These are phyloP conservation scores for Truncatella angustata DNA, from an alignment of 2,329 filamentous ascomycete genomes.

Conservation along the genomic window DNA sequence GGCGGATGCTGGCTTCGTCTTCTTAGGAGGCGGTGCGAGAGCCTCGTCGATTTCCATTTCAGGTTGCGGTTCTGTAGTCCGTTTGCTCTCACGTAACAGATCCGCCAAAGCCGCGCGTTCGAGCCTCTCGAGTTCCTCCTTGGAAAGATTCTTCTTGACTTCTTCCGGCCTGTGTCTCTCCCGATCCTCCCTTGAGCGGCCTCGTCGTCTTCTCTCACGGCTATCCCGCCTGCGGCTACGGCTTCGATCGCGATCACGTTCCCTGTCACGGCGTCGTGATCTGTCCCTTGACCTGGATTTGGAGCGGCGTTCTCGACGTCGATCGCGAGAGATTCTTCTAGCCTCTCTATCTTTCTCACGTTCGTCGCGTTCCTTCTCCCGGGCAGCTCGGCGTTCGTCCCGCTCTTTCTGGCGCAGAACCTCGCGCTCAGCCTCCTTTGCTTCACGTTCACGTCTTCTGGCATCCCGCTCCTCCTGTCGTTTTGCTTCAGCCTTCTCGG, in stretches of 20 bases:
- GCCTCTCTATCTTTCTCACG: constrained; percentile 34
- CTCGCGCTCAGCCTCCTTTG: constrained; percentile 33
- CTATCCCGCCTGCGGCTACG: constrained; percentile 31
- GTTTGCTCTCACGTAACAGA: constrained; percentile 57
- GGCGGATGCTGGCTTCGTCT: constrained; percentile 51
- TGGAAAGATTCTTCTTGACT: constrained; percentile 52
- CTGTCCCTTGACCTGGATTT: constrained; percentile 33
- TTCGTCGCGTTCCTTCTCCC: constrained; percentile 35
- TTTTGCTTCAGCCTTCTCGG: constrained; percentile 48
- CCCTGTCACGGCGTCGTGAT: constrained; percentile 27
- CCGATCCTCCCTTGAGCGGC: constrained; percentile 35
- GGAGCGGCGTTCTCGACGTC: constrained; percentile 33
- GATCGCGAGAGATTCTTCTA: constrained; percentile 28
- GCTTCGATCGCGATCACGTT: constrained; percentile 22
- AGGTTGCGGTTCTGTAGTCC: constrained; percentile 44
- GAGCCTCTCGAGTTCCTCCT: constrained; percentile 56
- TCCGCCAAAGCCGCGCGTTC: constrained; percentile 59
- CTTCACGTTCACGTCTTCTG: constrained; percentile 40
- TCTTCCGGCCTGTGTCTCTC: constrained; percentile 38
- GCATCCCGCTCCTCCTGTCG: constrained; percentile 51
- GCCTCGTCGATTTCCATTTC: constrained; percentile 57
- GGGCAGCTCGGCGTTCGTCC: constrained; percentile 48
- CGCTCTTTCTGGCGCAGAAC: constrained; percentile 51
- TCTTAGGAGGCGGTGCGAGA: constrained; percentile 54
- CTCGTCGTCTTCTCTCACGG: constrained; percentile 29